Base-by-base conservation (phyloP, 176 grass and related monocot species). In the Puccinellia tenuiflora region DNA sequence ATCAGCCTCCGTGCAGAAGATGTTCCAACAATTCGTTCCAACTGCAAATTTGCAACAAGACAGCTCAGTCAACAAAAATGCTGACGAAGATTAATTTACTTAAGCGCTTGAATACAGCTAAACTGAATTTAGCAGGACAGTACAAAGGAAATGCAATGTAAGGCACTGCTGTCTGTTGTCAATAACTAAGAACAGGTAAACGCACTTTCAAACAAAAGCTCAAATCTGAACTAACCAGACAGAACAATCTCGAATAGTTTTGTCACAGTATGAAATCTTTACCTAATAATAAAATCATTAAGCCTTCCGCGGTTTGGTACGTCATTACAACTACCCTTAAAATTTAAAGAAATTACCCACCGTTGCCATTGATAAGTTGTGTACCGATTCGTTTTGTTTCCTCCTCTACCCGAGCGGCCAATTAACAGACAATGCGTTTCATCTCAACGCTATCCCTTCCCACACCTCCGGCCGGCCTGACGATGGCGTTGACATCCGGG, bases 21-120 rank as follows among this genome's bases (percentile, higher is more conserved):
- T 3, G 88, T 88, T 48, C 90, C 92, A 24, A 94, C 92, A 76
- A 94, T 94, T 61, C 92, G 86, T 79, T 94, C 92, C 59, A 97
- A 48, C 92, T 97, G 88, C 72, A 85, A 81, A 78, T 82, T 70
- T 34, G 34, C 18, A 85, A 22, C 6, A 86, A 65, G 21, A 47
- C 37, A 83, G 6, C 26, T 28, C 4, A 68, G 7, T 14, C 9
- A 4, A 57, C 13, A 39, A 30, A 16, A 63, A 84, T 30, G 53
- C 28, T 7, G 22, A 5, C 5, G 1, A n/a, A 33, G 31, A 55
- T 52, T 50, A 38, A 75, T 16, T 83, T 48, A 76, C 7, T 65
- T 28, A 50, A 79, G 26, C 6, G 1, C 18, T 28, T 21, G 4
- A 33, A 35, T 26, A 17, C 34, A 55, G 26, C 33, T 34, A 17